These are phyloP conservation scores for Hamamelis virginiana DNA, from an alignment of 164 flowering plant genomes.

Conservation along the genomic window DNA sequence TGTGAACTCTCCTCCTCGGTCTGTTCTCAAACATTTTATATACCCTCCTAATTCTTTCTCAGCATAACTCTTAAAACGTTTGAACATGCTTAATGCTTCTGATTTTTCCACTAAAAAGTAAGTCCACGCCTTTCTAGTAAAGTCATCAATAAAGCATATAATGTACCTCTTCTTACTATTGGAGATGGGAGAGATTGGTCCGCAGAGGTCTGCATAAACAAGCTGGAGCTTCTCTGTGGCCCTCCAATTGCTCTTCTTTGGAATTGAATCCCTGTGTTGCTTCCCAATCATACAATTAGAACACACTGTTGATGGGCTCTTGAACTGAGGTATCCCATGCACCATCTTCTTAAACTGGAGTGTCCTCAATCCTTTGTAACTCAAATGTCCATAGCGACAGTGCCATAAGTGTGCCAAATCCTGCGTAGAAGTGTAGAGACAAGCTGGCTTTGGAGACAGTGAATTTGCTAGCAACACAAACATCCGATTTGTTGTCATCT, in stretches of 20 bases:
- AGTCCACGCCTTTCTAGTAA: constrained; percentile 10
- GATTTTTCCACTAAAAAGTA: constrained; percentile 14
- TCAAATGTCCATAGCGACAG: constrained; percentile 4
- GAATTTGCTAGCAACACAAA: neutral
- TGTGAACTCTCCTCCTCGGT: constrained; percentile 13
- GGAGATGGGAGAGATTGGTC: constrained; percentile 12
- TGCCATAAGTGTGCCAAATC: constrained; percentile 18
- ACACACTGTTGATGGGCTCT: neutral
- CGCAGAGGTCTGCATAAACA: constrained; percentile 18
- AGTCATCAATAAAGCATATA: constrained; percentile 17
- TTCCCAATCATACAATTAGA: constrained; percentile 16
- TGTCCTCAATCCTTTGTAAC: constrained; percentile 3
- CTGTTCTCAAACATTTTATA: constrained; percentile 5
- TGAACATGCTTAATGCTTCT: constrained; percentile 11
- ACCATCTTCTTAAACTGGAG: constrained; percentile 14
- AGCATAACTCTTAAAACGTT: constrained; percentile 11
- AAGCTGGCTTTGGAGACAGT: too few species aligned
- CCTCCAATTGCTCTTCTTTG: constrained; percentile 12
- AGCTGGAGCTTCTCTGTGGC: constrained; percentile 5
- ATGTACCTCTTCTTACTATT: constrained; percentile 21
- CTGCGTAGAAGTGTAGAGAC: too few species aligned
- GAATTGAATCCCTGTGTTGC: constrained; percentile 20
- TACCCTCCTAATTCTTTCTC: constrained; percentile 7
- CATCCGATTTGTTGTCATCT: constrained; percentile 17
- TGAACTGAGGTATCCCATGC: constrained; percentile 10